These are phyloP conservation scores for Sugiyamaella castrensis DNA, from an alignment of 1,139 yeast species.

Conservation along the genomic window DNA sequence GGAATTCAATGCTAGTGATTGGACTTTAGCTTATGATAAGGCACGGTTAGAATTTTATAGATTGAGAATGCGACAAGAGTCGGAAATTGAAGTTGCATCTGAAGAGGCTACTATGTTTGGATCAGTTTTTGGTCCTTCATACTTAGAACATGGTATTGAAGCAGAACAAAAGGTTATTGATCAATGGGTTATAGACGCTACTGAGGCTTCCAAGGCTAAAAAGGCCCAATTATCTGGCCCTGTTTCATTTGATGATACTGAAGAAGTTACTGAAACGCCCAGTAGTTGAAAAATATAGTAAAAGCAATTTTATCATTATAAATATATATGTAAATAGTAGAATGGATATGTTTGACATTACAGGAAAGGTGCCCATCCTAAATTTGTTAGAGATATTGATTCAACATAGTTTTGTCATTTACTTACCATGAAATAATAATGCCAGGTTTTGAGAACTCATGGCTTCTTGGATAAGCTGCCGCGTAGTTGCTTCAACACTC, in stretches of 20 bases:
- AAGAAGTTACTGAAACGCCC: constrained; percentile 9
- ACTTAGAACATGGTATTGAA: constrained; percentile 64
- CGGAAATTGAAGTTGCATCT: constrained; percentile 65
- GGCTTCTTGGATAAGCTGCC: constrained; percentile 79
- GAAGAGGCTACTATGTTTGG: constrained; percentile 91
- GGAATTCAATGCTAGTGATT: constrained; percentile 36
- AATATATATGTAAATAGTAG: constrained; percentile 5
- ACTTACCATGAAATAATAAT: constrained; percentile 81
- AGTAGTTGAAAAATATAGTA: neutral
- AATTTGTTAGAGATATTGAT: neutral
- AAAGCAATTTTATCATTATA: neutral
- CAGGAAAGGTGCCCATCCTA: constrained; percentile 29
- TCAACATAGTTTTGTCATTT: neutral
- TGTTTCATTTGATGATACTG: constrained; percentile 11
- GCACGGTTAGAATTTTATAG: constrained; percentile 88
- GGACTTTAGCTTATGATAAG: constrained; percentile 72
- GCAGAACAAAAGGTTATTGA: constrained; percentile 70
- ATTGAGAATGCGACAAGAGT: constrained; percentile 79
- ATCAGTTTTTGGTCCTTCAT: constrained; percentile 60
- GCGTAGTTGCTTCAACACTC: constrained; percentile 79
- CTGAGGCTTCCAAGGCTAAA: constrained; percentile 34
- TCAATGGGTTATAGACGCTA: constrained; percentile 70
- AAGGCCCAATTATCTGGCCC: constrained; percentile 24
- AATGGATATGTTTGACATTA: constrained; percentile 4
- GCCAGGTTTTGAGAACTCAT: constrained; percentile 65